Percentiles rank a stretch among this genome's conserved stretches.
phyloP scores from a whole-genome alignment of 2,329 filamentous ascomycete genomes.

The Juglanconis juglandina region DNA sequence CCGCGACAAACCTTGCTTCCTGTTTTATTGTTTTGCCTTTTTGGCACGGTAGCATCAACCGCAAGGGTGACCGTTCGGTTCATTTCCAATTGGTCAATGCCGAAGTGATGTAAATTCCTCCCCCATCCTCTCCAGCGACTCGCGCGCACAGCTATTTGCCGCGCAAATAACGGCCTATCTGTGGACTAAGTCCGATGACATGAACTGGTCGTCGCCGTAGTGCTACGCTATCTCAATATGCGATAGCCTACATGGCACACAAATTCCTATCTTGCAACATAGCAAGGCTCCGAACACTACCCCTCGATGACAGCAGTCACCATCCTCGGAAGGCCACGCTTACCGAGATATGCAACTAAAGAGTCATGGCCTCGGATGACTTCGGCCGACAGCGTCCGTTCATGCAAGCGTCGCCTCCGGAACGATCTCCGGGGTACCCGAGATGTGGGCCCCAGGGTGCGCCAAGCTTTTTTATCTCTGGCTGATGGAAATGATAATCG shows the following conservation, averaged over 20 bases:
- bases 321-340: no score
- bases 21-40: neutral
- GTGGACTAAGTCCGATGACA: no score
- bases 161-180: no score
- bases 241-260: neutral
- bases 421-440: neutral
- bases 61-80: neutral
- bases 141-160: no score
- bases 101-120: no score
- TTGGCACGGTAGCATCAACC: neutral
- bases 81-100: no score
- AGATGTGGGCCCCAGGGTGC: neutral
- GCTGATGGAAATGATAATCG: conserved; percentile 11
- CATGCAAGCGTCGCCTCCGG: neutral
- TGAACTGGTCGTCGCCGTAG: neutral
- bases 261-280: no score
- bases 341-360: neutral
- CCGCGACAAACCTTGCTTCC: no score
- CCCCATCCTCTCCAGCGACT: no score
- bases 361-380: neutral
- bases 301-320: neutral
- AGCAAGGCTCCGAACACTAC: neutral
- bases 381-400: neutral
- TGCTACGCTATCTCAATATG: neutral
- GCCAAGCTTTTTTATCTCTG: conserved; percentile 10